Evolutionary conservation across 2,329 filamentous ascomycete species (phyloP).

Genomic region (Zymoseptoria brevis): DNA sequence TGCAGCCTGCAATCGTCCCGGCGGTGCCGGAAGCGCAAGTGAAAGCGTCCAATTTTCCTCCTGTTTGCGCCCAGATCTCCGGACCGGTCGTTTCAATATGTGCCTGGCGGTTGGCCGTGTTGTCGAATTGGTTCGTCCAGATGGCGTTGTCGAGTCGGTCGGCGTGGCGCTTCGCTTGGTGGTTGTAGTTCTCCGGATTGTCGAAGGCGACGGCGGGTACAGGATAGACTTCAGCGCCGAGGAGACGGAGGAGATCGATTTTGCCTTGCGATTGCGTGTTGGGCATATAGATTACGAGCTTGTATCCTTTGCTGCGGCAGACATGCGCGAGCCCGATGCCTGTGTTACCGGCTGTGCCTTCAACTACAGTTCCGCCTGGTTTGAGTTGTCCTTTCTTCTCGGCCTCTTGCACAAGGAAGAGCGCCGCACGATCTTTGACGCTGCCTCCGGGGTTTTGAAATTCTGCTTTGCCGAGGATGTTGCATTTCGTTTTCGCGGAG

Average conservation of each 20-base stretch:
- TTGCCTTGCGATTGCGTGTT: slow-evolving; percentile 98
- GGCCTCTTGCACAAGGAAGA: slow-evolving; percentile 89
- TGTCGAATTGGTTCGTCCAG: slow-evolving; percentile 99
- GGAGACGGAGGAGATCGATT: slow-evolving; percentile 80
- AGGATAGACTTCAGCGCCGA: slow-evolving; percentile 91
- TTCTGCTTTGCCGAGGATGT: slow-evolving; percentile 91
- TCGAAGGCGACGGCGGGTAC: slow-evolving; percentile 95
- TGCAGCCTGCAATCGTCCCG: slow-evolving; percentile 82
- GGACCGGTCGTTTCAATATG: slow-evolving; percentile 96
- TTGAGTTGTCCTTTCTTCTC: slow-evolving; percentile 77
- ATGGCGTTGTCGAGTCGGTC: slow-evolving; percentile 78
- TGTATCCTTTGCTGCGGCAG: slow-evolving; percentile 84
- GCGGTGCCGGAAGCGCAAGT: slow-evolving; percentile 91
- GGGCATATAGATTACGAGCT: slow-evolving; percentile 98
- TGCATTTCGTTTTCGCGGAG: slow-evolving; percentile 85
- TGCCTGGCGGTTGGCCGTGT: slow-evolving; percentile 83
- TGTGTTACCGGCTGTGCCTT: slow-evolving; percentile 95
- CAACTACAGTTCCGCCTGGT: slow-evolving; percentile 87
- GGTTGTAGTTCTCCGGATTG: slow-evolving; percentile 94
- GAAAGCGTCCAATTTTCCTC: slow-evolving; percentile 80
- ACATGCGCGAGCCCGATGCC: slow-evolving; percentile 97
- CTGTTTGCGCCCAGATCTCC: slow-evolving; percentile 92
- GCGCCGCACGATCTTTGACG: slow-evolving; percentile 90
- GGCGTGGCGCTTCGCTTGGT: slow-evolving; percentile 87
- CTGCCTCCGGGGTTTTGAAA: slow-evolving; percentile 97